Conservation (phyloP, 2,329 filamentous ascomycete genomes). For the Colletotrichum sp. region DNA sequence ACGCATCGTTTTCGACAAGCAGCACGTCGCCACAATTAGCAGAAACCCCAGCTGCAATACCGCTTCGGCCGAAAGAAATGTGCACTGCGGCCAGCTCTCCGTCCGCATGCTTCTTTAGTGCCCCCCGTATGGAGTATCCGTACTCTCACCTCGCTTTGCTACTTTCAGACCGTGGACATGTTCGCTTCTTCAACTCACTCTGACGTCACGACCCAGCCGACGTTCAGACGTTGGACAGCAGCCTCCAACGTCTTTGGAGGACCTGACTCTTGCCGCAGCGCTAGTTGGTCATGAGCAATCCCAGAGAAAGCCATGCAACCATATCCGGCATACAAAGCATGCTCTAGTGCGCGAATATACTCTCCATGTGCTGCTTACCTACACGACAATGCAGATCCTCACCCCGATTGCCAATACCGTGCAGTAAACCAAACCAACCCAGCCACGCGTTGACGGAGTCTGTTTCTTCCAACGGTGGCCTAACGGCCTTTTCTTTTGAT, state of each 20-base stretch:
- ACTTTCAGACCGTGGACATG: background rate
- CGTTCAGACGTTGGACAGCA: background rate
- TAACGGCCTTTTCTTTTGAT: background rate
- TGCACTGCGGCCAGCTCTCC: background rate
- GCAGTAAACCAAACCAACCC: background rate
- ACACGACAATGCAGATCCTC: background rate
- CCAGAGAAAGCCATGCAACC: background rate
- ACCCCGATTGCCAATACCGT: background rate
- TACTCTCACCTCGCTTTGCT: background rate
- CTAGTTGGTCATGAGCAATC: constrained; percentile 11
- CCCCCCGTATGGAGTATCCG: background rate
- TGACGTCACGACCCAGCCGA: constrained; percentile 13
- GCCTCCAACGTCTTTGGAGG: background rate
- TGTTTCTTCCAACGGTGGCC: background rate
- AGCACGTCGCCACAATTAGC: background rate
- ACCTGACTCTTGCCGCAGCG: constrained; percentile 1
- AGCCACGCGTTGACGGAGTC: background rate
- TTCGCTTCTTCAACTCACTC: background rate
- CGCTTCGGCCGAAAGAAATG: background rate
- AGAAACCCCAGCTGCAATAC: background rate
- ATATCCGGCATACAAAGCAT: background rate
- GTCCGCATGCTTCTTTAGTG: background rate
- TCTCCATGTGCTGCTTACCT: background rate
- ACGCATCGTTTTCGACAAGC: background rate
- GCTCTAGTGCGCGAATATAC: constrained; percentile 18